A percentile compares a stretch with the other conserved stretches of the same genome.
Evolutionary conservation across 208 protist genomes (phyloP).

Genomic region (Leishmania mexicana): DNA sequence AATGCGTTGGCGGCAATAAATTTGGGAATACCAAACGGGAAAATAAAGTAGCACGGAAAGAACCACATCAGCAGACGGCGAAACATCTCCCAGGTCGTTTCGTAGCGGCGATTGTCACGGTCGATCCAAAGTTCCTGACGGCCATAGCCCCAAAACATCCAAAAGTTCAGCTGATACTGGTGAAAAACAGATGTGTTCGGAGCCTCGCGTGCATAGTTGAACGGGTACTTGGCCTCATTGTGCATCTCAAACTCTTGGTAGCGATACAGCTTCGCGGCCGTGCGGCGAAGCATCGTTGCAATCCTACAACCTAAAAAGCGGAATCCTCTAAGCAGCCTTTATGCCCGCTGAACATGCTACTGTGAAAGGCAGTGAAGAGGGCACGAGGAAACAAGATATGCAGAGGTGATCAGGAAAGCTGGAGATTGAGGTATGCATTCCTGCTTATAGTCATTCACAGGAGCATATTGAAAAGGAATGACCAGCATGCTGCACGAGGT

Average conservation of each 20-base stretch:
- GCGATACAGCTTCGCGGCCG: constrained; percentile 50
- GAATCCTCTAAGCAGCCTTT: not conserved
- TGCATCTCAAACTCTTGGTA: constrained; percentile 93
- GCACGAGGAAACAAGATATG: constrained; percentile 13
- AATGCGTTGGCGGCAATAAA: constrained; percentile 70
- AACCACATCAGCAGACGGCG: constrained; percentile 86
- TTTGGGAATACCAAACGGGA: constrained; percentile 87
- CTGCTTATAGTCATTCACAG: not conserved
- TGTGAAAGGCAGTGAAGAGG: not conserved
- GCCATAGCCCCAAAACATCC: constrained; percentile 89
- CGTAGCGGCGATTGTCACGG: constrained; percentile 77
- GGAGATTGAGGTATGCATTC: not conserved
- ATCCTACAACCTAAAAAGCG: not conserved
- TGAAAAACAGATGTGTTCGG: constrained; percentile 89
- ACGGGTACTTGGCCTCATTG: constrained; percentile 81
- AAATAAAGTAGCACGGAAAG: constrained; percentile 88
- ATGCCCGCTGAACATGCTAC: not conserved
- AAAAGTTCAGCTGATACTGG: constrained; percentile 88
- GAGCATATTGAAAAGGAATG: not conserved
- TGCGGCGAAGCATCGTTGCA: constrained; percentile 64
- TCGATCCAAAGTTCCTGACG: constrained; percentile 89
- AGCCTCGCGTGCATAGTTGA: constrained; percentile 85
- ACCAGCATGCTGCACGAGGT: not conserved
- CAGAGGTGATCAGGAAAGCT: not conserved
- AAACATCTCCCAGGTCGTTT: constrained; percentile 89